Conservation (phyloP, 2,329 filamentous ascomycete genomes). For the Apiospora rasikravindrae region DNA sequence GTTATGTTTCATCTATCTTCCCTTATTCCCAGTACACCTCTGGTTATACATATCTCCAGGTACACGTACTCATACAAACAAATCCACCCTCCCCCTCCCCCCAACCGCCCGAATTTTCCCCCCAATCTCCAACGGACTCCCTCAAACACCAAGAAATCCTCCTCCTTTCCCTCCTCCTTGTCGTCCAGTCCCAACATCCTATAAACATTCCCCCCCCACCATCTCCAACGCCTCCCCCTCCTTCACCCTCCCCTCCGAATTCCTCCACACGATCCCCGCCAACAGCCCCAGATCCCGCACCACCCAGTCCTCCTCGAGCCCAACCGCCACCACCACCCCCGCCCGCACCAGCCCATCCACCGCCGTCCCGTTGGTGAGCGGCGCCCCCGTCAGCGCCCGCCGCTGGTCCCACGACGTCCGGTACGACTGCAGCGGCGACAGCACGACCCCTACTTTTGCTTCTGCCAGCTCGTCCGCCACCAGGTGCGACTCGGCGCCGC, state of each 20-base stretch:
- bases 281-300: slow-evolving; percentile 63
- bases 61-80: not conserved
- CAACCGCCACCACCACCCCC: slow-evolving; percentile 63
- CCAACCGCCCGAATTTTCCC: slow-evolving; percentile 60
- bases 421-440: slow-evolving; percentile 63
- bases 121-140: slow-evolving; percentile 65
- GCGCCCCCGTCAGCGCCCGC: slow-evolving; percentile 66
- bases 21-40: no score
- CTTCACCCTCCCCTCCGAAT: slow-evolving; percentile 58
- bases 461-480: slow-evolving; percentile 62
- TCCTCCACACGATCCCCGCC: slow-evolving; percentile 64
- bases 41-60: no score
- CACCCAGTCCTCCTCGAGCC: slow-evolving; percentile 66
- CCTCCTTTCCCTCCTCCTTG: slow-evolving; percentile 33
- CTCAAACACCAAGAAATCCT: slow-evolving; percentile 67
- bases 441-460: slow-evolving; percentile 62
- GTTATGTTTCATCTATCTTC: no score
- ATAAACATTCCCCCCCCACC: slow-evolving; percentile 61
- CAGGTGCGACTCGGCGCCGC: slow-evolving; percentile 67
- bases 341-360: slow-evolving; percentile 63
- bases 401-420: slow-evolving; percentile 64
- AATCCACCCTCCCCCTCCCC: slow-evolving; percentile 12
- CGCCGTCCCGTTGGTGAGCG: slow-evolving; percentile 68
- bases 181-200: slow-evolving; percentile 57
- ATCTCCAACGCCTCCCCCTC: slow-evolving; percentile 62